phyloP scores from a whole-genome alignment of 163 green algal genomes.

The Chlamydomonas reinhardtii region DNA sequence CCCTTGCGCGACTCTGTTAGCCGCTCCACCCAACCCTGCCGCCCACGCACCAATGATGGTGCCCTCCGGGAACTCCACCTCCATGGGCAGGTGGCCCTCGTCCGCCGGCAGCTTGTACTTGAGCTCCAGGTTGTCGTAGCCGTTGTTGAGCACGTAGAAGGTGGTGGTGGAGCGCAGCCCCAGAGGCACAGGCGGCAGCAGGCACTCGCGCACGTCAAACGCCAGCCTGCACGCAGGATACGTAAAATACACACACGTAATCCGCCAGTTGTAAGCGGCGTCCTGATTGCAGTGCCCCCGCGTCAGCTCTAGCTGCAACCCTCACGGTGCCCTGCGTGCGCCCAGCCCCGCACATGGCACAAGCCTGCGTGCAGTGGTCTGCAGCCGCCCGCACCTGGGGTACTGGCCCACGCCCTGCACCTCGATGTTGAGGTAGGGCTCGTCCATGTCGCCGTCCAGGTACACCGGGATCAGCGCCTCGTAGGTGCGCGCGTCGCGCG shows the following conservation, averaged over 20 bases:
- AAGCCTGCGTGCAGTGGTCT: too few relatives aligned
- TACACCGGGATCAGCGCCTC: slow-evolving; percentile 67
- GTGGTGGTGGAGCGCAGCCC: slow-evolving; percentile 36
- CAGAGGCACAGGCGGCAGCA: slow-evolving; percentile 75
- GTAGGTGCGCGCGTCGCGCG: slow-evolving; percentile 60
- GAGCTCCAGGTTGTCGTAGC: slow-evolving; percentile 89
- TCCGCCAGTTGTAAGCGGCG: too few relatives aligned
- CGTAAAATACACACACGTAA: too few relatives aligned
- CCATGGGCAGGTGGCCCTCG: slow-evolving; percentile 70
- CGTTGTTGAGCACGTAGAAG: slow-evolving; percentile 77
- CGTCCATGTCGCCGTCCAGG: slow-evolving; percentile 52
- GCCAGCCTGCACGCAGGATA: slow-evolving; percentile 57
- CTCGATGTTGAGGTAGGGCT: slow-evolving; percentile 71
- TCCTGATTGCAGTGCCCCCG: too few relatives aligned
- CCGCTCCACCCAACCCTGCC: too few relatives aligned
- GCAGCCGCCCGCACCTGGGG: slow-evolving; percentile 62
- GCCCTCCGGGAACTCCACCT: slow-evolving; percentile 80
- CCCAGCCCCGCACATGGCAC: too few relatives aligned
- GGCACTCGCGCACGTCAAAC: slow-evolving; percentile 79
- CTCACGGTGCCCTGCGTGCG: too few relatives aligned
- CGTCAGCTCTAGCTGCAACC: too few relatives aligned
- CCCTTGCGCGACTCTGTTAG: too few relatives aligned
- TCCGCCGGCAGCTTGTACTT: slow-evolving; percentile 78
- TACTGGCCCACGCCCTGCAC: slow-evolving; percentile 70
- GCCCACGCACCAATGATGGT: slow-evolving; percentile 47